Base-by-base conservation (phyloP, 2,329 filamentous ascomycete species). In the Hymenoscyphus occultus region DNA sequence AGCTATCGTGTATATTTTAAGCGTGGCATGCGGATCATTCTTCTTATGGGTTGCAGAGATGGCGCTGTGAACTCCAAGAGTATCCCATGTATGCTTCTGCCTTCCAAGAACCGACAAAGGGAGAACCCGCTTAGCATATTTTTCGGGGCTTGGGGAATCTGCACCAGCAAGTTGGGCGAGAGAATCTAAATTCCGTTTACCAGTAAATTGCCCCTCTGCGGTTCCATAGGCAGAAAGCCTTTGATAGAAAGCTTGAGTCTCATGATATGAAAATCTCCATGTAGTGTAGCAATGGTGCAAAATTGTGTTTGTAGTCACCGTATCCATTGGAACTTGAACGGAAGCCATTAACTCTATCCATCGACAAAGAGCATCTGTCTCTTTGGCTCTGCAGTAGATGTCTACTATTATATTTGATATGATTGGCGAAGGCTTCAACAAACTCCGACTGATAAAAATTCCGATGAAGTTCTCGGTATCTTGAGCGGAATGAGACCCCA, bases 381-480 rank as follows among this genome's bases (percentile, higher is more conserved):
- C 74, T 62, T 67, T 65, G 40, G 63, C 67, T 60, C 66, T 68
- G 7, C 65, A 70, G 65, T 75, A 76, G 19, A 61, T 65, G 32
- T 69, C 62, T 16, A 76, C 71, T 69, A 75, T 70, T 42, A 74
- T 56, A 22, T 70, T 70, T 14, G 68, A 66, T 19, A 70, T 66
- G 22, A 66, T 66, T 19, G 57, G 39, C 28, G 70, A 72, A 16
- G 72, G 56, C 19, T 63, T 61, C 13, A 76, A 64, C 16, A 68
- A 56, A 31, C 66, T 68, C 9, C 67, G 14, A 6, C 69, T 62
- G 2, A 75, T 58, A 31, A 69, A 74, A 35, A 39, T 60, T 5
- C 62, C 67, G 14, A 76, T 32, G 28, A 76, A 75, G 4, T 73
- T 62, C 42, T 76, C 72, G 6, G 67, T 70, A 56, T 76, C 70